Percentiles rank a stretch among this genome's conserved stretches.
These are phyloP conservation scores for Suillus cothurnatus DNA, from an alignment of 768 basidiomycete species.

Conservation along the genomic window DNA sequence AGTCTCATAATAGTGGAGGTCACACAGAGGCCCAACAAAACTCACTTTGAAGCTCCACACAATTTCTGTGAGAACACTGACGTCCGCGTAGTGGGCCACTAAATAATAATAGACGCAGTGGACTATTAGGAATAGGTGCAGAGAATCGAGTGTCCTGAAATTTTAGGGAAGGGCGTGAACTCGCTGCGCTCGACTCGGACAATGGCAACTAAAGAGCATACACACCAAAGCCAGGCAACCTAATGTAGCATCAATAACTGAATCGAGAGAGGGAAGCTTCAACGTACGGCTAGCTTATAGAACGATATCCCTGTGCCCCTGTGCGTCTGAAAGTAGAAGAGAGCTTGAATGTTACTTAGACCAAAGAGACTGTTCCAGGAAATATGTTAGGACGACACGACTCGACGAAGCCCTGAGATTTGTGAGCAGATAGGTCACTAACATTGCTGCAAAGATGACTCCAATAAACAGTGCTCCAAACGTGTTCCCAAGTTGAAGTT, in stretches of 20 bases:
- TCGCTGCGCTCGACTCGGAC: background rate
- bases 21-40: background rate
- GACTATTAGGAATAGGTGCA: background rate
- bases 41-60: slow-evolving; percentile 6
- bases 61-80: background rate
- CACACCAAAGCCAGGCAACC: slow-evolving; percentile 3
- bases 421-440: background rate
- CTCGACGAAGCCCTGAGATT: too few species aligned
- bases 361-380: slow-evolving; percentile 2
- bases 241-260: background rate
- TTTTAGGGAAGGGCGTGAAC: background rate
- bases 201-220: background rate
- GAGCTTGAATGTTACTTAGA: background rate
- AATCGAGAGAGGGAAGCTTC: background rate
- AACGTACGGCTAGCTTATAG: background rate
- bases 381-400: background rate
- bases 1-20: background rate
- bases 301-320: background rate
- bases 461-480: background rate
- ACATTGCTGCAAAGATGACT: background rate
- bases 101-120: slow-evolving; percentile 1
- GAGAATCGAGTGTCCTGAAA: background rate
- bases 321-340: slow-evolving; percentile 4
- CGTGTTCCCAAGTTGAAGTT: background rate
- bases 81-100: background rate